Base-by-base conservation (phyloP, 139 green algal genomes). In the Mesotaenium endlicherianum region DNA sequence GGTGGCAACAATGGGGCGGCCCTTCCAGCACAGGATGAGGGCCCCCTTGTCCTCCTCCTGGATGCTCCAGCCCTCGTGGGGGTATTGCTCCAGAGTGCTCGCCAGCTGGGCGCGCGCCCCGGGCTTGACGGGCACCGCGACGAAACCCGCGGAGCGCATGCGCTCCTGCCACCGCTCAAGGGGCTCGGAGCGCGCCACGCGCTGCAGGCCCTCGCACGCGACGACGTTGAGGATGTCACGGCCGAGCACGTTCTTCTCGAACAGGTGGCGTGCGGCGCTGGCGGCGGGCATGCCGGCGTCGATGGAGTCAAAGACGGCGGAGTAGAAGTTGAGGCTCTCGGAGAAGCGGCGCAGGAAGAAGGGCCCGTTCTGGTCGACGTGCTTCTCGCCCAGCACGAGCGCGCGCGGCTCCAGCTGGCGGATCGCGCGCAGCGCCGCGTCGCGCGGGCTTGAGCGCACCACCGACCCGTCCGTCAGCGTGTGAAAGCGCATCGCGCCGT, bases 341-440 rank as follows among this genome's bases (percentile, higher is more conserved):
- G 20, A 26, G 4, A 80, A 77, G 75, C 72, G 72, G 30, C 43
- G 47, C 5, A 80, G 36, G 6, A 80, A 80, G 36, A 80, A 80
- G 5, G 72, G 72, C 16, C 43, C 43, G 30, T 80, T 72, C 5
- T 42, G 34, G 26, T 80, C 43, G 34, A 74, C 72, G 36, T 80
- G 72, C 53, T 45, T 79, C 55, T 82, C 75, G 26, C 26, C 42
- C 14, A 82, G 43, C 31, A 70, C 60, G 17, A 76, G 39, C 41
- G 78, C 50, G 1, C 49, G 49, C 5, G 75, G 75, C 34, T 31
- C n/a, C 44, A 82, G 50, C 16, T 47, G 75, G 26, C 75, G 75
- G 20, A 82, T 74, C 8, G 69, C 43, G 17, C 69, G 43, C 26
- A 81, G 75, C 8, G 59, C 75, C 11, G 47, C 47, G 47, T 81